A percentile compares a stretch with the other conserved stretches of the same genome.
Evolutionary conservation across 177 flowering plant species (phyloP).

Genomic region (Telopea speciosissima): DNA sequence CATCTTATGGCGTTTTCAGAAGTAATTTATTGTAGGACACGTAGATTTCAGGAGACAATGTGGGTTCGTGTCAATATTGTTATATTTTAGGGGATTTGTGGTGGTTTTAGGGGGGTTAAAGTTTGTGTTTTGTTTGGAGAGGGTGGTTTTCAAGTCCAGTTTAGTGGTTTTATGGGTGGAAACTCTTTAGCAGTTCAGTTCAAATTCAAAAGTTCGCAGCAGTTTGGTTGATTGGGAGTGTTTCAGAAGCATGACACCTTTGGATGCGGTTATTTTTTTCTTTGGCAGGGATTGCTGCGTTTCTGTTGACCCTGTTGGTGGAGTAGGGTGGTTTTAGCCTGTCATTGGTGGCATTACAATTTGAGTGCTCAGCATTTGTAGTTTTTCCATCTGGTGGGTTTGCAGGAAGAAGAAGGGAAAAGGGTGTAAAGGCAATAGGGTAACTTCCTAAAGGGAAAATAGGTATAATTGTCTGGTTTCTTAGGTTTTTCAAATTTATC

Average conservation of each 20-base stretch:
- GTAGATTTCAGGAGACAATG: slow-evolving; percentile 14
- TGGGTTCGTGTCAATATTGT: slow-evolving; percentile 4
- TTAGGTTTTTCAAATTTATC: no score
- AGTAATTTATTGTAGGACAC: neutral
- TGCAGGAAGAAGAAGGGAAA: no score
- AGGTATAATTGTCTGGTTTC: no score
- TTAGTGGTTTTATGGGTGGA: slow-evolving; percentile 16
- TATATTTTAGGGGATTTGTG: slow-evolving; percentile 1
- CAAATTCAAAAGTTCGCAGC: no score
- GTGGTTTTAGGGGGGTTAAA: slow-evolving; percentile 21
- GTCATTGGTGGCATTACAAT: slow-evolving; percentile 6
- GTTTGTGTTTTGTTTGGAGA: slow-evolving; percentile 12
- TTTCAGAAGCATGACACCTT: slow-evolving; percentile 4
- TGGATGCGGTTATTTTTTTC: neutral
- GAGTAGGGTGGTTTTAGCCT: slow-evolving; percentile 8
- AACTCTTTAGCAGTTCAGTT: no score
- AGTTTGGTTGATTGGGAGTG: no score
- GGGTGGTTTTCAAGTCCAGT: neutral
- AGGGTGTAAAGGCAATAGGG: no score
- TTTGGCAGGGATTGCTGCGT: neutral
- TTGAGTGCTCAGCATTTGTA: slow-evolving; percentile 8
- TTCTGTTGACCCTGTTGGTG: slow-evolving; percentile 9
- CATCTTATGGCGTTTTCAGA: slow-evolving; percentile 1
- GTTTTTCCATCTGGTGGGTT: neutral
- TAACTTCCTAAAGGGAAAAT: no score